Evolutionary conservation across 2,329 filamentous ascomycete species (phyloP), one percentile per base, ranked within the genome.

Genomic region (Microascus cirrosus): DNA sequence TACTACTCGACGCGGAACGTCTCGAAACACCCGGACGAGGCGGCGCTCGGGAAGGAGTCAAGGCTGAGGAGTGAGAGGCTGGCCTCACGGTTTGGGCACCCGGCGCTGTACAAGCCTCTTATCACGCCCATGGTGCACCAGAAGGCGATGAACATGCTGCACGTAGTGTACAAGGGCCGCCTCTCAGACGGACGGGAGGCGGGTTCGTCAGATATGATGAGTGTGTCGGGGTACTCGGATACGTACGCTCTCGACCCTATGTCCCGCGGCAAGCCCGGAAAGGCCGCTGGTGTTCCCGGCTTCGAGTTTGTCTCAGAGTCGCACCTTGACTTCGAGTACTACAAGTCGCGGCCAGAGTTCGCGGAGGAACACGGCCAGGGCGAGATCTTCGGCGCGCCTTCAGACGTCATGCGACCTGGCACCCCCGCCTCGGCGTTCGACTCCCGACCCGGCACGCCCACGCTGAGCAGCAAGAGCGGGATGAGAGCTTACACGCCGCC

Each of bases 121-220:
- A 92, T 93, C 64, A 95, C 91, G 0, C 93, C 93, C 2, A 96
- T 97, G 92, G 93, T 97, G 3, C 87, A 95, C 65, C 87, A 90
- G 57, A 95, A 89, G 71, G 90, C 90, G 2, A 89, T 94, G 65
- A 91, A 94, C 60, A 80, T 94, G 48, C 79, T 99, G 11, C 86
- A 87, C n/a, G 83, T 88, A 51, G 80, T 99, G 55, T 96, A 96
- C 69, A 85, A 85, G 25, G 93, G 92, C 12, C 86, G 93, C 4
- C 73, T 95, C 25, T 80, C 78, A 2, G 86, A 90, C 59, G 81
- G 83, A 1, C 79, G 84, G 32, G 81, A 83, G 28, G 78, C 77
- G 2, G 78, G 77, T n/a, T 75, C 79, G n/a, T 24, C 20, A 6
- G 79, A 85, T 56, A 71, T 77, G 28, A 73, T 75, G 64, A 83